Conservation (phyloP, 2,329 filamentous ascomycete species). For the Talaromyces marneffei region DNA sequence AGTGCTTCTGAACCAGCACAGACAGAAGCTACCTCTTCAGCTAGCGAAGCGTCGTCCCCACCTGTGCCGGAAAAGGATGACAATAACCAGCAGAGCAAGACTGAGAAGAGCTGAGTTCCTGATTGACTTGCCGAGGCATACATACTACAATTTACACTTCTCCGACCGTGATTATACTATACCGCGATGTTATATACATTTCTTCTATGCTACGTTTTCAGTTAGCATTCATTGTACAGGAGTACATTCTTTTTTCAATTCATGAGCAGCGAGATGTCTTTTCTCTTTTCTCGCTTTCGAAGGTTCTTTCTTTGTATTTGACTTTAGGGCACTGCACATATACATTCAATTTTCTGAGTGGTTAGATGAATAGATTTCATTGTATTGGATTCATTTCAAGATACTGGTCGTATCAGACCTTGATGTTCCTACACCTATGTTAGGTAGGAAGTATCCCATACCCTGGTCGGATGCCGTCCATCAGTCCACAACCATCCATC, state of each 20-base stretch:
- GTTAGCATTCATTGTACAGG: conserved; percentile 1
- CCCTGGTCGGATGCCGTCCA: too few species aligned
- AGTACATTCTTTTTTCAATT: not conserved
- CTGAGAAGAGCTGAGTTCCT: not conserved
- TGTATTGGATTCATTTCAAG: not conserved
- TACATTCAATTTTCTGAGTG: not conserved
- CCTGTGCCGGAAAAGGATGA: conserved; percentile 8
- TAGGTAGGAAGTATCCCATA: too few species aligned
- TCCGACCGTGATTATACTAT: not conserved
- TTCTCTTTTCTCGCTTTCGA: not conserved
- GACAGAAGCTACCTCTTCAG: not conserved
- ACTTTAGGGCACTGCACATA: not conserved
- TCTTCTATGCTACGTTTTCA: not conserved
- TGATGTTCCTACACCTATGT: too few species aligned
- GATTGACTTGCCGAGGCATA: not conserved
- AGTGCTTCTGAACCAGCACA: not conserved
- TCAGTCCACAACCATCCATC: not conserved
- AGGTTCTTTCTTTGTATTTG: not conserved
- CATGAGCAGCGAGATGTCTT: not conserved
- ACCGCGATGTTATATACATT: not conserved
- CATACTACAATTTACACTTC: not conserved
- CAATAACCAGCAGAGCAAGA: not conserved
- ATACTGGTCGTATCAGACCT: not conserved
- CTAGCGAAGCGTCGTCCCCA: not conserved
- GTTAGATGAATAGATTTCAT: not conserved